phyloP scores from a whole-genome alignment of 805 yeast species.

The Metschnikowia corniflorae region DNA sequence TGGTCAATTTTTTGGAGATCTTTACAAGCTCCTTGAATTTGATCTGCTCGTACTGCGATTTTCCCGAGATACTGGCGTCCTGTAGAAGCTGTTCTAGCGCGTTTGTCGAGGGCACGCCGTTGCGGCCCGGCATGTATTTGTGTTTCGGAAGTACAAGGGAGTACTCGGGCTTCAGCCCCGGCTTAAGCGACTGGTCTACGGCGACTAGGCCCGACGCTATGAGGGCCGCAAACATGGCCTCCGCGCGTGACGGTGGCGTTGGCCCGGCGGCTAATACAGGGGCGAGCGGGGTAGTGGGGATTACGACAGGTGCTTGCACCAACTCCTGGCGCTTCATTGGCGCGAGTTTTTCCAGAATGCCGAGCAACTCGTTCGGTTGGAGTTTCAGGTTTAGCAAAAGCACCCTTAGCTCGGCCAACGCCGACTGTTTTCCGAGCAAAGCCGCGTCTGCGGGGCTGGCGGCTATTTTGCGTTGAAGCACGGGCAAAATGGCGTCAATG shows the following conservation, averaged over 20 bases:
- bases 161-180: conserved; percentile 36
- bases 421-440: conserved; percentile 41
- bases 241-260: conserved; percentile 21
- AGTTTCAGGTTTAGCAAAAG: conserved; percentile 38
- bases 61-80: conserved; percentile 12
- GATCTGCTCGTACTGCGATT: conserved; percentile 31
- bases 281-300: background rate
- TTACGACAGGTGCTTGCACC: background rate
- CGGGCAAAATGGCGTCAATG: conserved; percentile 37
- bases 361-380: conserved; percentile 32
- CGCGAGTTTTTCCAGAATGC: conserved; percentile 36
- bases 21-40: conserved; percentile 31
- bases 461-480: conserved; percentile 39
- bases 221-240: conserved; percentile 32
- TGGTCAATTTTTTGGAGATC: conserved; percentile 19
- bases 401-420: conserved; percentile 41
- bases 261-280: conserved; percentile 10
- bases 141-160: conserved; percentile 29
- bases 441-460: conserved; percentile 35
- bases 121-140: conserved; percentile 21
- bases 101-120: conserved; percentile 10
- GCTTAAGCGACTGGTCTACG: conserved; percentile 39
- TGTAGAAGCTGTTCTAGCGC: conserved; percentile 15
- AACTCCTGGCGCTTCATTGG: conserved; percentile 27
- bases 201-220: conserved; percentile 37